phyloP scores from a whole-genome alignment of 306 rosid species.

The Morella rubra region DNA sequence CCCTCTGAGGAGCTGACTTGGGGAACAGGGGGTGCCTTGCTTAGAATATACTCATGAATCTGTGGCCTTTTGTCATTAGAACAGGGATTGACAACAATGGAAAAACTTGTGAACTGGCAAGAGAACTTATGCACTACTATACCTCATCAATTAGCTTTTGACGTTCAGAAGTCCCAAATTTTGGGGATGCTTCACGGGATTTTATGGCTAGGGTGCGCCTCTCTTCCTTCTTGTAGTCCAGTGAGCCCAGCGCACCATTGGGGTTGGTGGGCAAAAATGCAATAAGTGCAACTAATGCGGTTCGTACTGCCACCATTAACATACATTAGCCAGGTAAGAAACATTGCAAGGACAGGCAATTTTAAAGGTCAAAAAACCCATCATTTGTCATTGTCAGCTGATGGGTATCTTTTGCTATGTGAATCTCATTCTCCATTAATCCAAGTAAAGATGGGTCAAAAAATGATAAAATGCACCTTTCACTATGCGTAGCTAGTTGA shows the following conservation, averaged over 20 bases:
- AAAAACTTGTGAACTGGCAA: neutral
- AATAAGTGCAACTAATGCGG: slow-evolving; percentile 92
- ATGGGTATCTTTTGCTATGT: neutral
- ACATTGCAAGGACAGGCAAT: neutral
- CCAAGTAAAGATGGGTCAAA: slow-evolving; percentile 1
- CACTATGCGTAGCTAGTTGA: neutral
- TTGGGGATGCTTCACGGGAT: slow-evolving; percentile 82
- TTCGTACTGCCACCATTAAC: slow-evolving; percentile 65
- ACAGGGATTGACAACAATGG: neutral
- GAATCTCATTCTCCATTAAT: neutral
- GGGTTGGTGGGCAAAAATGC: slow-evolving; percentile 98
- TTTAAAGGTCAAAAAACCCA: neutral
- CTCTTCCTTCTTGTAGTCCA: slow-evolving; percentile 90
- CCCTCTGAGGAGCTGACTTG: slow-evolving; percentile 41
- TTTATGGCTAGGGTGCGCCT: slow-evolving; percentile 75
- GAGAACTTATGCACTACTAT: neutral
- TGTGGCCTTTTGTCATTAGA: slow-evolving; percentile 26
- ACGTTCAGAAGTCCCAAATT: slow-evolving; percentile 74
- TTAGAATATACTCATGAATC: slow-evolving; percentile 86
- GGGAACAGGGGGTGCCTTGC: slow-evolving; percentile 75
- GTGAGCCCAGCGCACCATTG: slow-evolving; percentile 90
- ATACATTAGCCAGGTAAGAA: slow-evolving; percentile 17
- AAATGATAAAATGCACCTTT: neutral
- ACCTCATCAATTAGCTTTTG: slow-evolving; percentile 79
- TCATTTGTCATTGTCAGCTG: neutral